Evolutionary conservation across 257 asterid genomes (phyloP), one percentile per base, ranked within the genome.

Genomic region (Przewalskia tangutica): DNA sequence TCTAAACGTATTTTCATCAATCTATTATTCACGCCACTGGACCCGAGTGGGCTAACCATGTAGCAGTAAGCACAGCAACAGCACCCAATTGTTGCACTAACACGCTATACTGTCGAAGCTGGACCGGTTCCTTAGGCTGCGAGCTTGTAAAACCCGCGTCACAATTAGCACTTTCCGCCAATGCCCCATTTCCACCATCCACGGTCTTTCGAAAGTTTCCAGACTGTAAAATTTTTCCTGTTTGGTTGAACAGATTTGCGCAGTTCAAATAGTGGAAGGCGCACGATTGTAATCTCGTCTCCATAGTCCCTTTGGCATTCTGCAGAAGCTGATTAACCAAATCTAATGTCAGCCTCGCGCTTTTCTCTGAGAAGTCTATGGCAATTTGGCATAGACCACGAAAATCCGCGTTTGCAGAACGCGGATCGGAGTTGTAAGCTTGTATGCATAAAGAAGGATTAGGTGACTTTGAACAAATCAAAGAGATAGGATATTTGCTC

Each of bases 161-260:
- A 71, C 78, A 71, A 18, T 44, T 70, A 44, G 40, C 78, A 70
- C 78, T 70, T 18, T 70, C 58, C 1, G 58, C 78, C 38, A 70
- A 70, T 4, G 58, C 77, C 5, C 77, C 77, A 70, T 70, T 44
- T n/a, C 34, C 38, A 44, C 77, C 77, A 44, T 70, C 38, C 18
- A 44, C 5, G 0, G 40, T 70, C 18, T 70, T 70, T 44, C 9
- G 55, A 18, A 10, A 44, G 10, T 70, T 18, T 70, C 58, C 78
- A 0, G 11, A n/a, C 3, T 5, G 40, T 14, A 44, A 44, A 10
- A 70, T 18, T 44, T 70, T 44, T 0, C 78, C 18, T 2, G 12
- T 44, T 20, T 70, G 58, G 11, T 70, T 70, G 56, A 70, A 70
- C 58, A 70, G 0, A 20, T 70, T 70, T 1, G 78, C 40, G 11